These are phyloP conservation scores for Paramecium pentaurelia DNA, from an alignment of 73 alveolate genomes.

Conservation along the genomic window DNA sequence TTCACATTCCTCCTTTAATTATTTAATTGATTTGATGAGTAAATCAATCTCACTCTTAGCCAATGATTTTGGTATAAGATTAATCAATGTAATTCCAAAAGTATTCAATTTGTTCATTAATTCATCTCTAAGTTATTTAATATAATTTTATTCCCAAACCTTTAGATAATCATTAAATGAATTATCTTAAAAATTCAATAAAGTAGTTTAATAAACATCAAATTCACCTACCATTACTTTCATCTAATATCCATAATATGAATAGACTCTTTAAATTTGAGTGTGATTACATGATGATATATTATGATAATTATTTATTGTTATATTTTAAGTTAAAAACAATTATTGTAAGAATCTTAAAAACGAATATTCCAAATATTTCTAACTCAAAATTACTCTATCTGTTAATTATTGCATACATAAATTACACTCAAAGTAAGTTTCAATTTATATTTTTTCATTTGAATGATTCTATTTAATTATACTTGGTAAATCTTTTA, in stretches of 20 bases:
- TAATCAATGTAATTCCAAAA: background rate
- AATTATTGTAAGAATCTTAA: slow-evolving; percentile 22
- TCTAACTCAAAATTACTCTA: background rate
- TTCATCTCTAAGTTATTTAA: background rate
- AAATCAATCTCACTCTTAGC: background rate
- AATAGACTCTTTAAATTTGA: slow-evolving; percentile 11
- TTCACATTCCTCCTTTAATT: slow-evolving; percentile 8
- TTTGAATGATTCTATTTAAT: background rate
- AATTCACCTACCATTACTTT: slow-evolving; percentile 42
- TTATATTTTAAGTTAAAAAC: background rate
- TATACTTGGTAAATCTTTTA: background rate
- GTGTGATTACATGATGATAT: background rate
- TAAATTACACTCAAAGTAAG: background rate
- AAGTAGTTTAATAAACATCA: slow-evolving; percentile 21
- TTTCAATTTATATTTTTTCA: slow-evolving; percentile 30
- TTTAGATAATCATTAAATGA: background rate
- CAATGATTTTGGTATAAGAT: background rate
- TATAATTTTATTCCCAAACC: background rate
- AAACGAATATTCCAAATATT: slow-evolving; percentile 8
- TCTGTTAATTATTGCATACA: background rate
- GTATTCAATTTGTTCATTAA: background rate
- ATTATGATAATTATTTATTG: background rate
- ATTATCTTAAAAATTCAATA: background rate
- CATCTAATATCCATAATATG: background rate
- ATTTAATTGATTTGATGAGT: background rate